These are phyloP conservation scores for Candida neerlandica DNA, from an alignment of 1,139 yeast species.

Conservation along the genomic window DNA sequence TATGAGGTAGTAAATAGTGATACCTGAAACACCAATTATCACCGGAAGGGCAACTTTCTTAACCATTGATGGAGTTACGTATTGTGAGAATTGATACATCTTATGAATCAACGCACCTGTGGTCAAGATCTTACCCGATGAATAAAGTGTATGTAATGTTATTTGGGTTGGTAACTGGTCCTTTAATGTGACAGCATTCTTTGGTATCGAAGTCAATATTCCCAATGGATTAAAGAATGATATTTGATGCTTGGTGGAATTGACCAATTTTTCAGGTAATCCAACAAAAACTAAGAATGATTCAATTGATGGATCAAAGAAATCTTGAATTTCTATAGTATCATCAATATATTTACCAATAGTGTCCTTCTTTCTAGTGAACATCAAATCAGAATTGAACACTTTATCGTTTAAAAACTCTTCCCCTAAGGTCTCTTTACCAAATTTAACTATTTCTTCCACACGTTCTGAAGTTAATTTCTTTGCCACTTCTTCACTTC, in stretches of 20 bases:
- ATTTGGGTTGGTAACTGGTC: constrained; percentile 42
- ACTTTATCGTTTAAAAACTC: constrained; percentile 64
- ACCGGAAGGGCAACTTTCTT: constrained; percentile 49
- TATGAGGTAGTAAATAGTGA: constrained; percentile 67
- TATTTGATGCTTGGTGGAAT: constrained; percentile 32
- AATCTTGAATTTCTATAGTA: constrained; percentile 65
- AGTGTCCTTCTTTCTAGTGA: constrained; percentile 69
- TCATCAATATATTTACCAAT: constrained; percentile 61
- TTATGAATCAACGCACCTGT: constrained; percentile 44
- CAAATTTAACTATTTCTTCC: constrained; percentile 62
- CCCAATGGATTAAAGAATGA: constrained; percentile 37
- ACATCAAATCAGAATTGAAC: constrained; percentile 83
- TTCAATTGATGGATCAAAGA: constrained; percentile 74
- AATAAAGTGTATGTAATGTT: constrained; percentile 45
- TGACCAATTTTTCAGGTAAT: constrained; percentile 36
- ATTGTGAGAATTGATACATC: constrained; percentile 29
- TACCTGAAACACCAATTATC: constrained; percentile 53
- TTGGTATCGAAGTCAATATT: constrained; percentile 36
- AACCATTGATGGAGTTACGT: constrained; percentile 31
- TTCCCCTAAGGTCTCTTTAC: constrained; percentile 58
- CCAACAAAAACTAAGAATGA: constrained; percentile 53
- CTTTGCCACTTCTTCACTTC: constrained; percentile 72
- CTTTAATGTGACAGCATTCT: constrained; percentile 34
- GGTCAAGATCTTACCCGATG: constrained; percentile 47
- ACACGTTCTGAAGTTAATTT: constrained; percentile 60